Evolutionary conservation across 2,329 filamentous ascomycete species (phyloP).

Genomic region (Fusarium incarnatum): DNA sequence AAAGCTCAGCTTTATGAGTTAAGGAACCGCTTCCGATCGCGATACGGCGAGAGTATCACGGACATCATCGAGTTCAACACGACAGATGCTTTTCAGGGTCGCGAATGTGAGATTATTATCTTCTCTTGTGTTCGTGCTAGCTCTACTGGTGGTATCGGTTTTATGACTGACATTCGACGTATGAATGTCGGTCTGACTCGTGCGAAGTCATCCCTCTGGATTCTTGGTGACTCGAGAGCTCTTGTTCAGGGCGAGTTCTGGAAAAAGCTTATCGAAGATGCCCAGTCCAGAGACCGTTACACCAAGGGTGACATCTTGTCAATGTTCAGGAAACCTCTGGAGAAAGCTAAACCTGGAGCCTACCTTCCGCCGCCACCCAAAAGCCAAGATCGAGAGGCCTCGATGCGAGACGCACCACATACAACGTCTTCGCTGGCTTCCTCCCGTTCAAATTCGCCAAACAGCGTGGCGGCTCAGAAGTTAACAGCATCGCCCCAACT

Average conservation of each 20-base stretch:
- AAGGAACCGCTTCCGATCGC: conserved; percentile 76
- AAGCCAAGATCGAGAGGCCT: conserved; percentile 28
- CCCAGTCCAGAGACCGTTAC: conserved; percentile 78
- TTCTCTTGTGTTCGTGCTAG: conserved; percentile 98
- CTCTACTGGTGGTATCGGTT: conserved; percentile 94
- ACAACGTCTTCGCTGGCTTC: conserved; percentile 14
- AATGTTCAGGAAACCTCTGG: conserved; percentile 60
- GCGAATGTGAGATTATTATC: conserved; percentile 97
- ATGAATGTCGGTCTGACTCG: conserved; percentile 99
- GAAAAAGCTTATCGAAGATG: conserved; percentile 86
- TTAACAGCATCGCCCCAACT: conserved; percentile 17
- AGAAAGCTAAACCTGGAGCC: conserved; percentile 49
- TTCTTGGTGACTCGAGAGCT: conserved; percentile 90
- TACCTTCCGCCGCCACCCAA: conserved; percentile 29
- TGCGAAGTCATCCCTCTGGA: conserved; percentile 96
- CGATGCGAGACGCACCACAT: conserved; percentile 38
- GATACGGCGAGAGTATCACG: conserved; percentile 80
- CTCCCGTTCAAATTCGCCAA: conserved; percentile 31
- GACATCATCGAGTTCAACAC: conserved; percentile 96
- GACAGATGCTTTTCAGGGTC: conserved; percentile 96
- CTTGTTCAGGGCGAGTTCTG: conserved; percentile 91
- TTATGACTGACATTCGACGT: conserved; percentile 96
- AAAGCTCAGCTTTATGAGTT: conserved; percentile 90
- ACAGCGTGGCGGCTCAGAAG: conserved; percentile 3
- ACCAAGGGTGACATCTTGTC: conserved; percentile 72